phyloP scores from a whole-genome alignment of 116 monocot species.

The Trichopus zeylanicus region DNA sequence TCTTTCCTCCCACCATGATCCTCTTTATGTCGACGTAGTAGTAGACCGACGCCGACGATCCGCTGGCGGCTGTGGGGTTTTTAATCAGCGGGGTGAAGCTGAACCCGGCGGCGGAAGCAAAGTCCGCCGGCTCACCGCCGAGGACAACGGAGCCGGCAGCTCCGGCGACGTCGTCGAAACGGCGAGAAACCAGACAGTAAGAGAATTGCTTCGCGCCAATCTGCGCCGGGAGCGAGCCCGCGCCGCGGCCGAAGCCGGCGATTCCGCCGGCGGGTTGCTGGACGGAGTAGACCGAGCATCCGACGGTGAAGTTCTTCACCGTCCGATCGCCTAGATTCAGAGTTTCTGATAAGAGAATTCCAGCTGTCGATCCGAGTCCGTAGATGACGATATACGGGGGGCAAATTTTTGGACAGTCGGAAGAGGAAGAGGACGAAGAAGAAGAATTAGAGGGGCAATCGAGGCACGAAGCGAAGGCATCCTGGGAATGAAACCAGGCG shows the following conservation, averaged over 20 bases:
- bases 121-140: conserved; percentile 11
- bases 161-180: conserved; percentile 35
- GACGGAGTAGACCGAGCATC: conserved; percentile 71
- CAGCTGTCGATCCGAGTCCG: conserved; percentile 67
- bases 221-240: conserved; percentile 49
- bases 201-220: conserved; percentile 54
- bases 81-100: conserved; percentile 43
- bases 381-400: conserved; percentile 58
- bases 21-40: conserved; percentile 52
- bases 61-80: conserved; percentile 17
- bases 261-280: conserved; percentile 53
- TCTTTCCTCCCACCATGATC: conserved; percentile 51
- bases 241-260: conserved; percentile 64
- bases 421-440: conserved; percentile 1
- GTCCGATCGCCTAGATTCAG: conserved; percentile 13
- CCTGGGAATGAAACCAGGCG: conserved; percentile 39
- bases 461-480: conserved; percentile 21
- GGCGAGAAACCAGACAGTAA: conserved; percentile 71
- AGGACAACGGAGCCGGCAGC: conserved; percentile 42
- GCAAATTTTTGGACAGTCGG: conserved; percentile 26
- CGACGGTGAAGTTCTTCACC: conserved; percentile 39
- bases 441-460: conserved; percentile 15
- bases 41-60: conserved; percentile 41
- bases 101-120: conserved; percentile 12
- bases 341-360: conserved; percentile 59